phyloP scores from a whole-genome alignment of 2,329 filamentous ascomycete genomes.

The Teratosphaeriaceae sp. region DNA sequence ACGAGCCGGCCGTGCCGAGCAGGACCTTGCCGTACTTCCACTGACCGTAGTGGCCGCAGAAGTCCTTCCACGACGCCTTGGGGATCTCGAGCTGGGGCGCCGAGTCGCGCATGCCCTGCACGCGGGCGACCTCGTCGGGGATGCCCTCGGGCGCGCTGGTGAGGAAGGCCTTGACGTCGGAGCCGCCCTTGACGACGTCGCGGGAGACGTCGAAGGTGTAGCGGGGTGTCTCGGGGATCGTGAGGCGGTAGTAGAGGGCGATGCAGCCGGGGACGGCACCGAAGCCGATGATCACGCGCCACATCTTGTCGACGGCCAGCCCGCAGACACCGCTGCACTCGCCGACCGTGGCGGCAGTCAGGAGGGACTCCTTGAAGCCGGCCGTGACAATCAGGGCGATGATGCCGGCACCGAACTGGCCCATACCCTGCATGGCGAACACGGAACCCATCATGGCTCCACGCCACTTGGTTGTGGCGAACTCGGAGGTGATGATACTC shows the following conservation, averaged over 20 bases:
- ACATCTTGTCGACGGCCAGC: constrained; percentile 44
- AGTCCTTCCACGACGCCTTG: constrained; percentile 67
- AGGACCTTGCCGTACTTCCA: constrained; percentile 67
- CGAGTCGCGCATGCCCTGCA: constrained; percentile 49
- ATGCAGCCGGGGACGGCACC: constrained; percentile 34
- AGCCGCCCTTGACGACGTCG: constrained; percentile 66
- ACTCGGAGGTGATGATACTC: constrained; percentile 50
- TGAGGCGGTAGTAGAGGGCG: constrained; percentile 33
- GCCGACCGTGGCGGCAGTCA: constrained; percentile 34
- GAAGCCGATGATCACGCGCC: constrained; percentile 35
- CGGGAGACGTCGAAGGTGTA: constrained; percentile 45
- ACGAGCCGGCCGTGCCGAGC: constrained; percentile 74
- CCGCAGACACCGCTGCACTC: constrained; percentile 59
- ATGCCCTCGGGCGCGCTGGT: constrained; percentile 55
- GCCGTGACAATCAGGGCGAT: constrained; percentile 17
- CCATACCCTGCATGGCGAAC: constrained; percentile 38
- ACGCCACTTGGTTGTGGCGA: constrained; percentile 31
- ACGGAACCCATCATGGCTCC: constrained; percentile 37
- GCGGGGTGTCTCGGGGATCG: constrained; percentile 35
- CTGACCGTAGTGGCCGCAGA: constrained; percentile 61
- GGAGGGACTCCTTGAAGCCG: constrained; percentile 31
- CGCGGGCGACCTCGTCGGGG: constrained; percentile 61
- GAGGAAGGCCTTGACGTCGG: constrained; percentile 70
- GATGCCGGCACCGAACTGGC: constrained; percentile 29
- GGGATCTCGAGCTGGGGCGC: constrained; percentile 53